Percentiles rank a stretch among this genome's conserved stretches.
phyloP scores from a whole-genome alignment of 768 basidiomycete genomes.

The Lyophyllum semitale region DNA sequence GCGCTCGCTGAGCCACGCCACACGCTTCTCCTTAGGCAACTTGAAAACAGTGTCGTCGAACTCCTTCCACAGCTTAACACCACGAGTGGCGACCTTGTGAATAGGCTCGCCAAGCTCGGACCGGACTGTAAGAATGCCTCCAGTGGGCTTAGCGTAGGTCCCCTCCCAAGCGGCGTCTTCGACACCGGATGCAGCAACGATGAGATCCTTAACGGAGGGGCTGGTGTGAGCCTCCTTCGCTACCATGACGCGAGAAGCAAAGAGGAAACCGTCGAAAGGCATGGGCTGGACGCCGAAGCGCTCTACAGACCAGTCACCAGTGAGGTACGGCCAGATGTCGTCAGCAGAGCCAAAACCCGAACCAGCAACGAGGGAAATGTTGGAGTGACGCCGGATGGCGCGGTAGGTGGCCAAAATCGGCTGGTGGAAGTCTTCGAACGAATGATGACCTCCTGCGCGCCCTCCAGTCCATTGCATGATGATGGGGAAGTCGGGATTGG shows the following conservation, averaged over 20 bases:
- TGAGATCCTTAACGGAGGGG: constrained; percentile 93
- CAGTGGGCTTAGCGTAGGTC: constrained; percentile 91
- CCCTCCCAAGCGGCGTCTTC: constrained; percentile 90
- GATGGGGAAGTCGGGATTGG: constrained; percentile 95
- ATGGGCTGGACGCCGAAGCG: constrained; percentile 86
- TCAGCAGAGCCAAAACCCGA: constrained; percentile 95
- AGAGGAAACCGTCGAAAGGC: constrained; percentile 98
- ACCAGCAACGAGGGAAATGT: constrained; percentile 89
- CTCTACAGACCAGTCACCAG: constrained; percentile 90
- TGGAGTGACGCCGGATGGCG: constrained; percentile 84
- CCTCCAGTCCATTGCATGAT: constrained; percentile 99
- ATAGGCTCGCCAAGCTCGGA: constrained; percentile 99
- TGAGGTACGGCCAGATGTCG: constrained; percentile 96
- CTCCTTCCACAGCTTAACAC: constrained; percentile 97
- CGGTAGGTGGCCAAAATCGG: constrained; percentile 90
- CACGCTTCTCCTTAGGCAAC: constrained; percentile 93
- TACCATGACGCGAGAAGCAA: constrained; percentile 97
- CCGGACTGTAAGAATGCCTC: constrained; percentile 94
- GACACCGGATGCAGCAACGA: constrained; percentile 92
- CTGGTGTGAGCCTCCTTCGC: constrained; percentile 98
- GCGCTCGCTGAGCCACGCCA: constrained; percentile 82
- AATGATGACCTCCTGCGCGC: constrained; percentile 97
- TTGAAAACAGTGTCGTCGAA: constrained; percentile 97
- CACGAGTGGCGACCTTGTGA: constrained; percentile 98
- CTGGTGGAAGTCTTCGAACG: constrained; percentile 98